Conservation (phyloP, 2,329 filamentous ascomycete species). For the Cladosporium sp. region DNA sequence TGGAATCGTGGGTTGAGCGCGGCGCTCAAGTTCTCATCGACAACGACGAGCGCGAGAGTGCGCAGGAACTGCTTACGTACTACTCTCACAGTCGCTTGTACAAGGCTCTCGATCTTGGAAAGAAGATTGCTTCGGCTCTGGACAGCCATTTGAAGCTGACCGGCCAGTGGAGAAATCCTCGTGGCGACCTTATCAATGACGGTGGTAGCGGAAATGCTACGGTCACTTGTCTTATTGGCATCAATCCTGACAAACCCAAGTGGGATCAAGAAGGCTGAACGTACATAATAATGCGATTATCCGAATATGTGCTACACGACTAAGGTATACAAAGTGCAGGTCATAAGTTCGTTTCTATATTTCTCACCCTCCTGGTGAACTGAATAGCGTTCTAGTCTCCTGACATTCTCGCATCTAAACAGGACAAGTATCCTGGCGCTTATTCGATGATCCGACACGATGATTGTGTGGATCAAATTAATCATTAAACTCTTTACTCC, state of each 20-base stretch:
- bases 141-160: constrained; percentile 18
- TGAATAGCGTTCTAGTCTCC: no score
- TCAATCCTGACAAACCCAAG: constrained; percentile 19
- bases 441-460: no score
- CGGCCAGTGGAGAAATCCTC: constrained; percentile 13
- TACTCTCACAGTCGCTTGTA: constrained; percentile 17
- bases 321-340: no score
- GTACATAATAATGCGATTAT: no score
- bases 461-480: no score
- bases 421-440: no score
- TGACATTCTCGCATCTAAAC: no score
- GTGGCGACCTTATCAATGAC: constrained; percentile 29
- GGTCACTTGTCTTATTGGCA: constrained; percentile 34
- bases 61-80: constrained; percentile 17
- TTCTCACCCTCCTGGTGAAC: no score
- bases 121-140: constrained; percentile 15
- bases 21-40: constrained; percentile 15
- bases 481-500: no score
- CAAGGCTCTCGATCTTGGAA: constrained; percentile 14
- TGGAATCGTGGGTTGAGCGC: constrained; percentile 16
- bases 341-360: no score
- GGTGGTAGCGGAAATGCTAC: constrained; percentile 31
- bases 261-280: constrained; percentile 18
- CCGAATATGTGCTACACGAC: no score
- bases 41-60: constrained; percentile 16